A percentile compares a stretch with the other conserved stretches of the same genome.
These are phyloP conservation scores for Rhododendron henanense DNA, from an alignment of 148 eudicot species.

Conservation along the genomic window DNA sequence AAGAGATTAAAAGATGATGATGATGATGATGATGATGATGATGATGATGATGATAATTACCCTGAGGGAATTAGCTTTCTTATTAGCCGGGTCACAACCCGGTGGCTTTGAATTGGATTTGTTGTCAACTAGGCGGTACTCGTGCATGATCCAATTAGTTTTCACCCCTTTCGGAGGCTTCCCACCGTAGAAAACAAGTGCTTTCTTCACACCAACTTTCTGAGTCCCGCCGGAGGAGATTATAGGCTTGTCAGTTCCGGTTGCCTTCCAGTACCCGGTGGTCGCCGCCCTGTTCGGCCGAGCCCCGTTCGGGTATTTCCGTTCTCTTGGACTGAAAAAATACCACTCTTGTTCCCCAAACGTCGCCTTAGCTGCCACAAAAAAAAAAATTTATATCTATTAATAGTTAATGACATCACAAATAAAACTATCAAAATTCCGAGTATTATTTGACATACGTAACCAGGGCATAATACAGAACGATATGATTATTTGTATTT, in stretches of 20 bases:
- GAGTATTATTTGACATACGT: too few relatives aligned
- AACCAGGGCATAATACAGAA: neutral
- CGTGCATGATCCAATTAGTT: slow-evolving; percentile 76
- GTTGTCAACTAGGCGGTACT: slow-evolving; percentile 42
- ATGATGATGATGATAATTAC: slow-evolving; percentile 21
- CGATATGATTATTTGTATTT: neutral
- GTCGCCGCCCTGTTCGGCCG: slow-evolving; percentile 72
- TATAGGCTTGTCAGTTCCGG: slow-evolving; percentile 69
- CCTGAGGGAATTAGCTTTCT: slow-evolving; percentile 50
- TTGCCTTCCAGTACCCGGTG: slow-evolving; percentile 69
- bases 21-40: neutral
- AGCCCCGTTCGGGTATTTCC: slow-evolving; percentile 70
- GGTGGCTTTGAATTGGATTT: slow-evolving; percentile 53
- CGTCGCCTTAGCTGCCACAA: slow-evolving; percentile 46
- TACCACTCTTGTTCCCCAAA: slow-evolving; percentile 75
- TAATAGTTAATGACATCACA: neutral
- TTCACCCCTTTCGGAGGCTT: slow-evolving; percentile 65
- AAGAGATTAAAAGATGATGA: neutral
- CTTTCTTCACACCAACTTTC: slow-evolving; percentile 65
- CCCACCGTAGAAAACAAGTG: slow-evolving; percentile 60
- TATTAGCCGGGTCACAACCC: slow-evolving; percentile 33
- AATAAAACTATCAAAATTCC: neutral
- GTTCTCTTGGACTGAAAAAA: slow-evolving; percentile 59
- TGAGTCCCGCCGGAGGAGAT: slow-evolving; percentile 32
- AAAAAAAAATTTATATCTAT: too few relatives aligned